Evolutionary conservation across 768 basidiomycete genomes (phyloP).

Genomic region (Cubamyces sp.): DNA sequence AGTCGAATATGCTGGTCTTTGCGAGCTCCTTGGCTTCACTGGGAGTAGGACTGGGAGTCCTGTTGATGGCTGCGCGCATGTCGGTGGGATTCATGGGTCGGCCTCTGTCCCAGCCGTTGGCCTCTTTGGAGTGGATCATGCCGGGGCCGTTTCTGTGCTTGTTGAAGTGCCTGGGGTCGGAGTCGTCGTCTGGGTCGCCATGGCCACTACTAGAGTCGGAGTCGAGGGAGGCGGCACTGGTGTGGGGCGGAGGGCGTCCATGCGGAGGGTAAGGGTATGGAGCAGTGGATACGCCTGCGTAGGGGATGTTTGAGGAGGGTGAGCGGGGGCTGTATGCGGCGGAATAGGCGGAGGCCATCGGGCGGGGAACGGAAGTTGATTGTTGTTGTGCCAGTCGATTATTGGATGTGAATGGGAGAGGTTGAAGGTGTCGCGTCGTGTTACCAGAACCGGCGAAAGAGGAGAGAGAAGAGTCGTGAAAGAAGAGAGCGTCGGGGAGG

Average conservation of each 20-base stretch:
- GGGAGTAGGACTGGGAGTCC: conserved; percentile 43
- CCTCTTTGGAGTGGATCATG: conserved; percentile 1
- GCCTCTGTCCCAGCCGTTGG: conserved; percentile 4
- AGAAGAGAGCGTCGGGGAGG: neutral
- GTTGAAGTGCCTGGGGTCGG: neutral
- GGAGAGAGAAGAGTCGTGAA: neutral
- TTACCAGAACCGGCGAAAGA: conserved; percentile 13
- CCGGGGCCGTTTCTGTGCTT: neutral
- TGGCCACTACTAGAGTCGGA: conserved; percentile 18
- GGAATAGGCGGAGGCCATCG: conserved; percentile 24
- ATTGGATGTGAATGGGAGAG: neutral
- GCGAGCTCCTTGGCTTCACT: conserved; percentile 38
- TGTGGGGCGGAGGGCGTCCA: conserved; percentile 8
- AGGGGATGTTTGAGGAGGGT: conserved; percentile 23
- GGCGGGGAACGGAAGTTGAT: neutral
- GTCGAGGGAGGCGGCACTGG: conserved; percentile 25
- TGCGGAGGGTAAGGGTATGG: conserved; percentile 26
- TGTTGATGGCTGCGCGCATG: conserved; percentile 27
- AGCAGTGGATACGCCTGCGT: conserved; percentile 17
- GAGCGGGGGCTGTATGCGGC: conserved; percentile 23
- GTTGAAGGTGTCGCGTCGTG: conserved; percentile 7
- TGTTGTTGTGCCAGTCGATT: neutral
- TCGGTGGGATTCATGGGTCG: conserved; percentile 10
- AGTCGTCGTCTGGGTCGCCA: conserved; percentile 14
- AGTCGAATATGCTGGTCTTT: conserved; percentile 35